phyloP scores from a whole-genome alignment of 2,329 filamentous ascomycete species.

The Calycina marina region DNA sequence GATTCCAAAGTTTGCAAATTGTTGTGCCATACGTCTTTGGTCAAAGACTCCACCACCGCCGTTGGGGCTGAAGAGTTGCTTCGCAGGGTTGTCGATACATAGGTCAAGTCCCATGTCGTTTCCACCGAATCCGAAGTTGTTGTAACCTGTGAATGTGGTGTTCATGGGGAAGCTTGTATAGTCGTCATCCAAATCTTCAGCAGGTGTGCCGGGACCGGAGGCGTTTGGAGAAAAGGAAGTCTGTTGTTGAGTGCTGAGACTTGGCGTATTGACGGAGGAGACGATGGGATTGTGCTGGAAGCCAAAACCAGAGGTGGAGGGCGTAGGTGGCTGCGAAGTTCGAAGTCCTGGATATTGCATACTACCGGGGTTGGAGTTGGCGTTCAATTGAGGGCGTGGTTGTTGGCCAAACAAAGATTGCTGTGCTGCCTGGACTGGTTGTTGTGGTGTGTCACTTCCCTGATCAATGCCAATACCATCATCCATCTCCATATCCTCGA shows the following conservation, averaged over 20 bases:
- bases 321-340: slow-evolving; percentile 75
- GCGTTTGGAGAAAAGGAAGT: slow-evolving; percentile 35
- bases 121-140: slow-evolving; percentile 28
- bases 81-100: slow-evolving; percentile 84
- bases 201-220: slow-evolving; percentile 54
- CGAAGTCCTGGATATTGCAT: slow-evolving; percentile 65
- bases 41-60: slow-evolving; percentile 56
- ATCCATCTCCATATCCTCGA: slow-evolving; percentile 96
- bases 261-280: slow-evolving; percentile 92
- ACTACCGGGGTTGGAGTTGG: slow-evolving; percentile 62
- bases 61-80: slow-evolving; percentile 78
- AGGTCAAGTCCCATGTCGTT: slow-evolving; percentile 42
- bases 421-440: slow-evolving; percentile 54
- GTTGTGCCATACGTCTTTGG: slow-evolving; percentile 50
- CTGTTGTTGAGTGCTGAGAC: slow-evolving; percentile 50
- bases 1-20: slow-evolving; percentile 58
- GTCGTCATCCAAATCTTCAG: slow-evolving; percentile 64
- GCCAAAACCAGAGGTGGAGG: slow-evolving; percentile 59
- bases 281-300: slow-evolving; percentile 91
- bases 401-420: slow-evolving; percentile 50
- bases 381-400: slow-evolving; percentile 43
- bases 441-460: slow-evolving; percentile 37
- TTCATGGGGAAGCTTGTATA: slow-evolving; percentile 47
- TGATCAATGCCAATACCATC: slow-evolving; percentile 59
- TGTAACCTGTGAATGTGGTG: slow-evolving; percentile 41